Percentiles rank a stretch among this genome's conserved stretches.
These are phyloP conservation scores for Cerioporus squamosus DNA, from an alignment of 1,284 basidiomycete species.

Conservation along the genomic window DNA sequence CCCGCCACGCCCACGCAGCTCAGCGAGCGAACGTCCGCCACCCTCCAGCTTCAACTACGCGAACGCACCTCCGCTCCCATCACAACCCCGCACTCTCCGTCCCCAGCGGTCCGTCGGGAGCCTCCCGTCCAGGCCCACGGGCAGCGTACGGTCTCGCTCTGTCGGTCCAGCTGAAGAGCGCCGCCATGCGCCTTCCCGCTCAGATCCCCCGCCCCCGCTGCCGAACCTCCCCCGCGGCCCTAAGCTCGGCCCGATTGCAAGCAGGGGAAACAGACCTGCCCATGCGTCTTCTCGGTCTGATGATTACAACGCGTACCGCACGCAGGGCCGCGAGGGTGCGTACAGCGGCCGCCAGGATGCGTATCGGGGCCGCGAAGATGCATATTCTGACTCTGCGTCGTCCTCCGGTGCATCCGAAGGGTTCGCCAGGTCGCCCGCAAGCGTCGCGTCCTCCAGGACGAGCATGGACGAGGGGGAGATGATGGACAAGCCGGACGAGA, in stretches of 20 bases:
- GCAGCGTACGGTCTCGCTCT: slow-evolving; percentile 25
- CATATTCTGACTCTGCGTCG: slow-evolving; percentile 15
- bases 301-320: slow-evolving; percentile 11
- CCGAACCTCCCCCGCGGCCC: slow-evolving; percentile 30
- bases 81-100: slow-evolving; percentile 25
- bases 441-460: slow-evolving; percentile 47
- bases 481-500: slow-evolving; percentile 12
- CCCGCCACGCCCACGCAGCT: slow-evolving; percentile 28
- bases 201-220: slow-evolving; percentile 20
- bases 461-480: slow-evolving; percentile 44
- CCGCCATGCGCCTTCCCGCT: slow-evolving; percentile 11
- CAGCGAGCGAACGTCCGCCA: slow-evolving; percentile 26
- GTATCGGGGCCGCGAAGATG: slow-evolving; percentile 8
- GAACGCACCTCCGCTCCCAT: slow-evolving; percentile 17
- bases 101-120: slow-evolving; percentile 32
- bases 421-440: slow-evolving; percentile 19
- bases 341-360: not conserved
- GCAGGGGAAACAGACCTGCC: not conserved
- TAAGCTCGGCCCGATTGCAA: not conserved
- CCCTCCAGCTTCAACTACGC: slow-evolving; percentile 16
- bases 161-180: slow-evolving; percentile 16
- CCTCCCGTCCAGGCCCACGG: slow-evolving; percentile 19
- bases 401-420: slow-evolving; percentile 16
- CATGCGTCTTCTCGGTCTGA: slow-evolving; percentile 10
- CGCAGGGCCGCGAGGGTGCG: slow-evolving; percentile 1